Evolutionary conservation across 371 early-diverging fungal species (phyloP), one percentile per base, ranked within the genome.

Genomic region (Phascolomyces articulosus): DNA sequence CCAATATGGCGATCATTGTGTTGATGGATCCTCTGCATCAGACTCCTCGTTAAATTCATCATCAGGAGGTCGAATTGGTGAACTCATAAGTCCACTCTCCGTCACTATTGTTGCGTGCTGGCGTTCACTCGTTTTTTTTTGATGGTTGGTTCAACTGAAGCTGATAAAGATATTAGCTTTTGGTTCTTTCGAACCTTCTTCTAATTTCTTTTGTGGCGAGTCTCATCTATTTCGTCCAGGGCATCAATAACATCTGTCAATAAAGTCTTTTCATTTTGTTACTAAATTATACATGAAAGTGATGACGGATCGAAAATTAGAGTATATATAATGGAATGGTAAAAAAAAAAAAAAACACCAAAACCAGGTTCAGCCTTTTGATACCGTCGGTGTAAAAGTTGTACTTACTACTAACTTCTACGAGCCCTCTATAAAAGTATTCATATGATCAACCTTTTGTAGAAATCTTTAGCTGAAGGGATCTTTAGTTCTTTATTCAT

Each of bases 331-430:
- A n/a, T 18, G 28, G n/a, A 9, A 27, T 9, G 55, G 28, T 10
- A 18, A 27, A 26, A 28, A 18, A 31, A 28, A 18, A 31, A 27
- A 13, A 13, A 29, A 28, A 26, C 23, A 28, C 48, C 21, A 44
- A 44, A 44, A 44, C 44, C 44, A 44, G 44, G 2, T 44, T 18
- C n/a, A 44, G 44, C 3, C 18, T 44, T 44, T 44, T n/a, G 44
- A 44, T 44, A 44, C 7, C 18, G 6, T n/a, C n/a, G n/a, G n/a
- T 44, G 4, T 51, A 24, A 51, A 51, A 0, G 21, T 15, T 51
- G 51, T 24, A 51, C 51, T 62, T 54, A 62, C 62, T 21, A 40
- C 13, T 53, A 62, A 10, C 18, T 40, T 27, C 62, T 24, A 62
- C 27, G 47, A 40, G 21, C 53, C 15, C 28, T 54, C 21, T 40